phyloP scores from a whole-genome alignment of 2,329 filamentous ascomycete genomes.

The Cyclaneusma minus region DNA sequence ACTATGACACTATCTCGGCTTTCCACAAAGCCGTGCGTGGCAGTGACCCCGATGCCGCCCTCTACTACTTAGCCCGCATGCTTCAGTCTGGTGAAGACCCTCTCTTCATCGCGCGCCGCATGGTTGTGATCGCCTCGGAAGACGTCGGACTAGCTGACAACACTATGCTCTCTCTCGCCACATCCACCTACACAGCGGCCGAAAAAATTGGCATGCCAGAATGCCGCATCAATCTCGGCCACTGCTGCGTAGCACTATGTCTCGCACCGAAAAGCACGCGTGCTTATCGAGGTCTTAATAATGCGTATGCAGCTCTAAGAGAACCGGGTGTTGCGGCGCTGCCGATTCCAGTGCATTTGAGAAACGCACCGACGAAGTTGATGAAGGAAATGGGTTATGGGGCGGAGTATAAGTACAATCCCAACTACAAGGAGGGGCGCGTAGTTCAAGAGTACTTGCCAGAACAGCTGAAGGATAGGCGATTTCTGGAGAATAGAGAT shows the following conservation, averaged over 20 bases:
- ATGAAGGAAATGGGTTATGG: conserved; percentile 92
- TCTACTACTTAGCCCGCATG: conserved; percentile 96
- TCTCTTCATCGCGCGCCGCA: conserved; percentile 76
- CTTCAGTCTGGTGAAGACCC: conserved; percentile 89
- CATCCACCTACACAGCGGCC: conserved; percentile 69
- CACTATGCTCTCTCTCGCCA: conserved; percentile 67
- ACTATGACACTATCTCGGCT: conserved; percentile 94
- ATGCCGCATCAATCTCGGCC: conserved; percentile 79
- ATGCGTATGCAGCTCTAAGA: conserved; percentile 60
- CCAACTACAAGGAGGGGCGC: conserved; percentile 67
- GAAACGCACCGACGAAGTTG: conserved; percentile 81
- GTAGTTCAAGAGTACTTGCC: conserved; percentile 89
- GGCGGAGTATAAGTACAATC: conserved; percentile 91
- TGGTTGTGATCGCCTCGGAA: conserved; percentile 90
- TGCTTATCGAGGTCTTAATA: conserved; percentile 69
- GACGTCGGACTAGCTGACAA: conserved; percentile 88
- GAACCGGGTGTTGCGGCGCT: conserved; percentile 73
- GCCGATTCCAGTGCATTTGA: conserved; percentile 71
- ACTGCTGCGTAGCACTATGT: conserved; percentile 68
- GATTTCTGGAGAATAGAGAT: conserved; percentile 67
- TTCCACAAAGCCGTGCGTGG: conserved; percentile 94
- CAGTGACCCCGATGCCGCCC: conserved; percentile 67
- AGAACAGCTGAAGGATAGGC: conserved; percentile 50
- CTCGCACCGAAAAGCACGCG: conserved; percentile 76
- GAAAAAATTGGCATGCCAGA: conserved; percentile 95